Conservation (phyloP, 2,329 filamentous ascomycete genomes). For the Neofusicoccum kwambonambiense region DNA sequence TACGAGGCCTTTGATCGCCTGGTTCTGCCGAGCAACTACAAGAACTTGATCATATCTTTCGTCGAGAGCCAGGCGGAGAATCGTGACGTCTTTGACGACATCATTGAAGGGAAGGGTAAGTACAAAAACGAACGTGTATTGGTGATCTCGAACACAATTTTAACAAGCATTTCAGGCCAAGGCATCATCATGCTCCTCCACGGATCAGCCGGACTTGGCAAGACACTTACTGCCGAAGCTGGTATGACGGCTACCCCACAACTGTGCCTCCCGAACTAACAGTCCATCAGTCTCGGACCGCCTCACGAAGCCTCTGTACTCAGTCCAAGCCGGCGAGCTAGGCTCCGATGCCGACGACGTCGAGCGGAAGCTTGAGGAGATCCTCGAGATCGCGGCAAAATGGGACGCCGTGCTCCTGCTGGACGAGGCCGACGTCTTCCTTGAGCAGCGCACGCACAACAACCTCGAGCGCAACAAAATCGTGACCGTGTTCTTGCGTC, state of each 20-base stretch:
- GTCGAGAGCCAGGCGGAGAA: constrained; percentile 25
- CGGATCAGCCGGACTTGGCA: constrained; percentile 10
- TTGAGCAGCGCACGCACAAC: constrained; percentile 47
- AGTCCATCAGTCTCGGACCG: constrained; percentile 28
- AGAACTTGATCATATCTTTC: constrained; percentile 29
- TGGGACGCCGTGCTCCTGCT: constrained; percentile 55
- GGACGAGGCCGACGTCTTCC: constrained; percentile 56
- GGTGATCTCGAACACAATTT: too few species aligned
- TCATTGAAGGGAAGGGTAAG: constrained; percentile 33
- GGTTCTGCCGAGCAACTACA: constrained; percentile 30
- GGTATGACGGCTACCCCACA: background rate
- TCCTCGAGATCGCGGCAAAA: constrained; percentile 50
- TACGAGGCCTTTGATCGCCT: constrained; percentile 31
- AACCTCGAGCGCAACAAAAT: constrained; percentile 53
- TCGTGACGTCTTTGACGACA: constrained; percentile 28
- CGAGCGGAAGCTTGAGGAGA: constrained; percentile 47
- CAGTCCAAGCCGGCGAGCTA: constrained; percentile 50
- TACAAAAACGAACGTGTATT: too few species aligned
- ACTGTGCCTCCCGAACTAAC: background rate
- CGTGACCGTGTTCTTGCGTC: constrained; percentile 18
- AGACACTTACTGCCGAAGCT: constrained; percentile 15
- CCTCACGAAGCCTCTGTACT: constrained; percentile 46
- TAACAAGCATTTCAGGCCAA: background rate
- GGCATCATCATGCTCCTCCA: constrained; percentile 17
- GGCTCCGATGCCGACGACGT: constrained; percentile 46